A percentile compares a stretch with the other conserved stretches of the same genome.
Evolutionary conservation across 352 stramenopile species (phyloP).

Genomic region (Globisporangium cylindrosporum): DNA sequence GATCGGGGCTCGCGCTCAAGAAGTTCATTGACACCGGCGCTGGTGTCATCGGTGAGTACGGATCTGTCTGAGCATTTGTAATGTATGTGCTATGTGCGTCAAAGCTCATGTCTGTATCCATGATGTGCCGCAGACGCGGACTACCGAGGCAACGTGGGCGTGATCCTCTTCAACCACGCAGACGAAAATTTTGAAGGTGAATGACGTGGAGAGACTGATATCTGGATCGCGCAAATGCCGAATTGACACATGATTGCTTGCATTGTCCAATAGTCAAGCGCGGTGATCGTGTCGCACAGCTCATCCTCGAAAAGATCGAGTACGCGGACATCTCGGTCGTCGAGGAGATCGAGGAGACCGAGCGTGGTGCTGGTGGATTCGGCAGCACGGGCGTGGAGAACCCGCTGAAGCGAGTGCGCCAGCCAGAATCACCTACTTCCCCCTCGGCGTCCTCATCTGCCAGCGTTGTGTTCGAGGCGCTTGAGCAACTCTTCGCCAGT

Average conservation of each 20-base stretch:
- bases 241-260: not conserved
- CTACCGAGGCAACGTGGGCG: slow-evolving; percentile 97
- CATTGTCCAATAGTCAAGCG: slow-evolving; percentile 61
- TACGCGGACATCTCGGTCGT: slow-evolving; percentile 91
- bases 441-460: slow-evolving; percentile 14
- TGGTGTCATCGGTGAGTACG: slow-evolving; percentile 90
- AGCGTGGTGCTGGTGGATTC: slow-evolving; percentile 94
- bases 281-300: slow-evolving; percentile 96
- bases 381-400: slow-evolving; percentile 91
- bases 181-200: slow-evolving; percentile 88
- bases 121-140: slow-evolving; percentile 83
- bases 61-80: not conserved
- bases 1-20: slow-evolving; percentile 95
- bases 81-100: not conserved
- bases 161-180: slow-evolving; percentile 99
- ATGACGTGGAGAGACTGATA: not conserved
- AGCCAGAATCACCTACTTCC: slow-evolving; percentile 11
- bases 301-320: slow-evolving; percentile 96
- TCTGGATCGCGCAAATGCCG: not conserved
- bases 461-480: slow-evolving; percentile 29
- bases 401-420: slow-evolving; percentile 48
- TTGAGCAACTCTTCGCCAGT: slow-evolving; percentile 48
- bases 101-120: not conserved
- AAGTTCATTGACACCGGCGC: slow-evolving; percentile 98
- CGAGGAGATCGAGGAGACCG: slow-evolving; percentile 94